A percentile compares a stretch with the other conserved stretches of the same genome.
Evolutionary conservation across 2,329 filamentous ascomycete species (phyloP).

Genomic region (Apiospora arundinis): DNA sequence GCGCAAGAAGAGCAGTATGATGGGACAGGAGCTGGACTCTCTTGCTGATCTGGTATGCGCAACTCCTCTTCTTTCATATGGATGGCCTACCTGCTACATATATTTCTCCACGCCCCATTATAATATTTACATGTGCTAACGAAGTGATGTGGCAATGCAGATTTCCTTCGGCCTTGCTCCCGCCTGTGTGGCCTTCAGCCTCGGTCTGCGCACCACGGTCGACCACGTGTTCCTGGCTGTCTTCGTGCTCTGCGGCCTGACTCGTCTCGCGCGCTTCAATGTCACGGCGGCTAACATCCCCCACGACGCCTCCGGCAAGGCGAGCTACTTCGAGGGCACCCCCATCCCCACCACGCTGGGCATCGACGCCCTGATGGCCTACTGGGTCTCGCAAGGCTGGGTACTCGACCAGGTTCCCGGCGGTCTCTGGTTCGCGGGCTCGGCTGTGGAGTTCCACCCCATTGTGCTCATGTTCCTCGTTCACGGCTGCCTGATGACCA

Average conservation of each 20-base stretch:
- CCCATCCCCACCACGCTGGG: conserved; percentile 90
- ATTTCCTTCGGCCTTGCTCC: conserved; percentile 95
- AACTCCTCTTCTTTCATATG: neutral
- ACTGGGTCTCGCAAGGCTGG: conserved; percentile 84
- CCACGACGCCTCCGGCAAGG: conserved; percentile 91
- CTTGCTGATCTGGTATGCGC: conserved; percentile 84
- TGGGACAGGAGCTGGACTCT: conserved; percentile 97
- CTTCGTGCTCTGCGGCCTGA: conserved; percentile 94
- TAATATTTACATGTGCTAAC: conserved; percentile 17
- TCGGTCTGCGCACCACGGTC: conserved; percentile 82
- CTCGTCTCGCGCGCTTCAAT: conserved; percentile 94
- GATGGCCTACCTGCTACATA: neutral
- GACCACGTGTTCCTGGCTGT: conserved; percentile 83
- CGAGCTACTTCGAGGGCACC: conserved; percentile 94
- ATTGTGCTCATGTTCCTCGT: conserved; percentile 79
- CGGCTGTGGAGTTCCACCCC: conserved; percentile 82
- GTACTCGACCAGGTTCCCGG: conserved; percentile 79
- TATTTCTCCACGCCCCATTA: neutral
- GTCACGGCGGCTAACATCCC: conserved; percentile 89
- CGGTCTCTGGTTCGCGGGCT: conserved; percentile 72
- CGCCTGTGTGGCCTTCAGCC: conserved; percentile 83
- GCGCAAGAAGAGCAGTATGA: conserved; percentile 95
- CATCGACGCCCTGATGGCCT: conserved; percentile 85
- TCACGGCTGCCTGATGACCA: conserved; percentile 95
- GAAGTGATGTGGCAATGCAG: conserved; percentile 51